A percentile compares a stretch with the other conserved stretches of the same genome.
Conservation (phyloP, 2,329 filamentous ascomycete species). For the Trematosphaeria pertusa region DNA sequence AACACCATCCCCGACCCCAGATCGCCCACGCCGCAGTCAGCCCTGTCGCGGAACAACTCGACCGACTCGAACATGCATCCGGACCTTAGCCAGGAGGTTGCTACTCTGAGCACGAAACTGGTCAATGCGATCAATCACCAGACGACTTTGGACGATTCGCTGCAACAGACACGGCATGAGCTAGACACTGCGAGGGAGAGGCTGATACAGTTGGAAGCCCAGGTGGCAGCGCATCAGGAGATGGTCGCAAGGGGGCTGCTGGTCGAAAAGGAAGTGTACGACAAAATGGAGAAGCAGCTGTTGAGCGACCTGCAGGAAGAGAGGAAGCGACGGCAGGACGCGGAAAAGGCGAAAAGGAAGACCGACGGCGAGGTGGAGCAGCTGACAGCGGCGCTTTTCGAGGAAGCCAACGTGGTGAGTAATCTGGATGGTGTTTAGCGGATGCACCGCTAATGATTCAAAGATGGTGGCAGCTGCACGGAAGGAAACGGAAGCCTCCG, state of each 20-base stretch:
- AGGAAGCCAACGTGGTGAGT: conserved; percentile 87
- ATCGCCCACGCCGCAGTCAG: conserved; percentile 47
- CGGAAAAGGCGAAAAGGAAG: conserved; percentile 74
- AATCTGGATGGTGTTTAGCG: not conserved
- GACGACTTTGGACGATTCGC: conserved; percentile 85
- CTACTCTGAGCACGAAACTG: conserved; percentile 90
- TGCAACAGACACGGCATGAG: conserved; percentile 83
- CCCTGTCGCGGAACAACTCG: conserved; percentile 50
- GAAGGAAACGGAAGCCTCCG: conserved; percentile 78
- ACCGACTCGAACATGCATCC: conserved; percentile 60
- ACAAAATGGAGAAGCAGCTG: conserved; percentile 57
- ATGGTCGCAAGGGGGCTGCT: conserved; percentile 76
- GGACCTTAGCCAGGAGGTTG: conserved; percentile 77
- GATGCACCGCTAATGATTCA: conserved; percentile 20
- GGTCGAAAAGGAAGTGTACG: conserved; percentile 76
- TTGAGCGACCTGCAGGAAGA: conserved; percentile 52
- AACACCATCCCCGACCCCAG: conserved; percentile 69
- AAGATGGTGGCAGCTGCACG: conserved; percentile 92
- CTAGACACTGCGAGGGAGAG: conserved; percentile 74
- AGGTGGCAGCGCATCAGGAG: conserved; percentile 72
- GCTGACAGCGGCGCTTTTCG: conserved; percentile 90
- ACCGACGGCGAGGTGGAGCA: conserved; percentile 94
- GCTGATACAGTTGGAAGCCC: conserved; percentile 72
- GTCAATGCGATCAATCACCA: conserved; percentile 98
- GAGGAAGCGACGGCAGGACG: conserved; percentile 47